phyloP scores from a whole-genome alignment of 441 rosid genomes.

The Jatropha podagrica region DNA sequence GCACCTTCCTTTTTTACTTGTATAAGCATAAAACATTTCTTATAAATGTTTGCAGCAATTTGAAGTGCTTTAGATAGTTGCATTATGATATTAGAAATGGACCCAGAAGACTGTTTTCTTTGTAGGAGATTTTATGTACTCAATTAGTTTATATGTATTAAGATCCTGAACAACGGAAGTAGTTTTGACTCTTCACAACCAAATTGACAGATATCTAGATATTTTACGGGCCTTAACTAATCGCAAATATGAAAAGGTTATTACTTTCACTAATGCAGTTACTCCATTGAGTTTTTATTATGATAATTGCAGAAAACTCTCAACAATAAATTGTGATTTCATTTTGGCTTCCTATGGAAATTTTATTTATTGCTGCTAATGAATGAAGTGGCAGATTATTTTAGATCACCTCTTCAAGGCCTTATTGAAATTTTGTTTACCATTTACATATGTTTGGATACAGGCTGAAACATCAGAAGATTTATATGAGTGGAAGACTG shows the following conservation, averaged over 20 bases:
- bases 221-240: background rate
- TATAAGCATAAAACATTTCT: background rate
- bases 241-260: background rate
- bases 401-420: background rate
- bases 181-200: background rate
- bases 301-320: background rate
- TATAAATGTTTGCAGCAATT: background rate
- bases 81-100: background rate
- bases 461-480: constrained; percentile 98
- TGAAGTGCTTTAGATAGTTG: background rate
- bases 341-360: background rate
- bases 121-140: background rate
- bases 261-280: background rate
- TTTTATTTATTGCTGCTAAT: background rate
- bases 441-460: constrained; percentile 23
- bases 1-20: background rate
- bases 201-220: background rate
- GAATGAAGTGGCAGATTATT: background rate
- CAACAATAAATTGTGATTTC: background rate
- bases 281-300: background rate
- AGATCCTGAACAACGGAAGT: background rate
- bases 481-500: constrained; percentile 87
- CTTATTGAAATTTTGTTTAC: background rate
- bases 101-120: background rate
- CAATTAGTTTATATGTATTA: background rate